Conservation (phyloP, 257 asterid genomes). For the Lavandula angustifolia region DNA sequence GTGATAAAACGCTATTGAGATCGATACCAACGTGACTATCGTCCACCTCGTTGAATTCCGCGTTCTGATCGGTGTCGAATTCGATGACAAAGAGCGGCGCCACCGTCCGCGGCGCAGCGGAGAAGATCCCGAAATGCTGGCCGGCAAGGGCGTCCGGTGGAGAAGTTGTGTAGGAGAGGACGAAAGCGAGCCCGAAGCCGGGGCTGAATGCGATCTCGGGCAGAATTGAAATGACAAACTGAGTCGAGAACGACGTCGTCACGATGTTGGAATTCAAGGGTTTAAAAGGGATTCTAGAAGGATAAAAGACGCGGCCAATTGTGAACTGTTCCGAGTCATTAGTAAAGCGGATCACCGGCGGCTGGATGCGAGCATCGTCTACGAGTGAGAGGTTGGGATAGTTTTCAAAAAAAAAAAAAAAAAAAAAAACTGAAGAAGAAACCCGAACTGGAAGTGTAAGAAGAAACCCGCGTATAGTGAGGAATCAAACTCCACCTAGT, state of each 20-base stretch:
- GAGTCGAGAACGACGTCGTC: slow-evolving; percentile 70
- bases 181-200: slow-evolving; percentile 80
- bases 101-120: slow-evolving; percentile 35
- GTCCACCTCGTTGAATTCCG: slow-evolving; percentile 63
- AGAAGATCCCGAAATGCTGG: slow-evolving; percentile 71
- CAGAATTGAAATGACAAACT: slow-evolving; percentile 70
- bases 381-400: slow-evolving; percentile 43
- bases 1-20: slow-evolving; percentile 51
- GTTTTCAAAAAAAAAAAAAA: too few relatives aligned
- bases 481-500: too few relatives aligned
- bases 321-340: slow-evolving; percentile 63
- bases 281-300: slow-evolving; percentile 46
- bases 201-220: slow-evolving; percentile 68
- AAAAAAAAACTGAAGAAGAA: too few relatives aligned
- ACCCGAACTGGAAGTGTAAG: too few relatives aligned
- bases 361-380: slow-evolving; percentile 59
- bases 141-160: slow-evolving; percentile 56
- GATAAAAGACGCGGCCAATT: slow-evolving; percentile 67
- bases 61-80: slow-evolving; percentile 71
- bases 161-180: slow-evolving; percentile 55
- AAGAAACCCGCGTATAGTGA: too few relatives aligned
- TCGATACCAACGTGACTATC: slow-evolving; percentile 67
- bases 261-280: slow-evolving; percentile 38
- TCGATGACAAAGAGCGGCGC: slow-evolving; percentile 69
- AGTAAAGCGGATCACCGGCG: slow-evolving; percentile 75